Percentiles rank a stretch among this genome's conserved stretches.
These are phyloP conservation scores for Ricinus communis DNA, from an alignment of 345 rosid genomes.

Conservation along the genomic window DNA sequence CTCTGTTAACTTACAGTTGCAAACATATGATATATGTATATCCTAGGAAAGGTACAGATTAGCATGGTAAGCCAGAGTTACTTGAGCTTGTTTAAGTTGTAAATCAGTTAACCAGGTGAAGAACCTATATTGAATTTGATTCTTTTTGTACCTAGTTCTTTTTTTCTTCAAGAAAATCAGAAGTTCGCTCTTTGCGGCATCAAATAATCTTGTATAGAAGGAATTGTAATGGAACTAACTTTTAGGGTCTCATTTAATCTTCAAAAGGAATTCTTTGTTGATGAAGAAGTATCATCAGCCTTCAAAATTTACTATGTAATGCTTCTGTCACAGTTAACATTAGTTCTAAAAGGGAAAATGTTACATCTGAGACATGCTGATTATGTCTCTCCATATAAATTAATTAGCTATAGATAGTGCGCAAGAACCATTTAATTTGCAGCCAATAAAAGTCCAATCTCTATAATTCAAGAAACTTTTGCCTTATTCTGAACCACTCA, in stretches of 20 bases:
- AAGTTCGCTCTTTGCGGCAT: background rate
- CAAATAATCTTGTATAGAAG: conserved; percentile 13
- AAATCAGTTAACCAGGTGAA: conserved; percentile 28
- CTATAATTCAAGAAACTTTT: no score
- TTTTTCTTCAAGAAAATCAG: conserved; percentile 10
- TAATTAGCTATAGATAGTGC: no score
- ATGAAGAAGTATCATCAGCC: background rate
- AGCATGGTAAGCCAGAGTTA: conserved; percentile 17
- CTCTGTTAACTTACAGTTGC: conserved; percentile 21
- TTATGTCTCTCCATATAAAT: no score
- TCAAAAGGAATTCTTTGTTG: background rate
- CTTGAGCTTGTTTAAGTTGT: conserved; percentile 28
- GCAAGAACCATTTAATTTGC: no score
- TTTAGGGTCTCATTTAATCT: background rate
- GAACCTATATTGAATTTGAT: conserved; percentile 18
- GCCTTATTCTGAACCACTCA: no score
- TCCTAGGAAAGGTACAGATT: conserved; percentile 24
- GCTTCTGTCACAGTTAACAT: background rate
- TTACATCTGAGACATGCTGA: no score
- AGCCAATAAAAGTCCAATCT: no score
- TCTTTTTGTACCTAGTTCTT: conserved; percentile 23
- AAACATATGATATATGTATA: conserved; percentile 13
- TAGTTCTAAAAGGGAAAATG: no score
- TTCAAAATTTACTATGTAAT: background rate
- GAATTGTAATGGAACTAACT: conserved; percentile 12